These are phyloP conservation scores for Alternaria sp. DNA, from an alignment of 2,329 filamentous ascomycete genomes.

Conservation along the genomic window DNA sequence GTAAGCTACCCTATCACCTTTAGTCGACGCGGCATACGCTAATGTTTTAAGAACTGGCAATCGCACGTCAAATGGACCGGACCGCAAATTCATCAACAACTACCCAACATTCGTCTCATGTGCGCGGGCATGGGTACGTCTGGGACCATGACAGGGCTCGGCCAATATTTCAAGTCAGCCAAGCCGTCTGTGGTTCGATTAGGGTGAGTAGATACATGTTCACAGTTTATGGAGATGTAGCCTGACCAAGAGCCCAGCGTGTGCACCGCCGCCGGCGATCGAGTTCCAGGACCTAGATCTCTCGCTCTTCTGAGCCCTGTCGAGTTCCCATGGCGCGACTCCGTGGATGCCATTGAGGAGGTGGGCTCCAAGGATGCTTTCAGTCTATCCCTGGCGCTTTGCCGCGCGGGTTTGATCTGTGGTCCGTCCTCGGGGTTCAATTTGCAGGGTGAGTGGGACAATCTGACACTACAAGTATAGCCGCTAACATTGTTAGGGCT, in stretches of 20 bases:
- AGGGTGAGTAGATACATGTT: constrained; percentile 8
- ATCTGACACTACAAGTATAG: not conserved
- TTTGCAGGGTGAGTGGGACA: constrained; percentile 52
- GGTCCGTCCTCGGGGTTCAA: constrained; percentile 68
- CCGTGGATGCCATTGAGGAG: constrained; percentile 63
- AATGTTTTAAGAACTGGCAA: constrained; percentile 54
- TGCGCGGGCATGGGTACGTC: constrained; percentile 65
- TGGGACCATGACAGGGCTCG: constrained; percentile 42
- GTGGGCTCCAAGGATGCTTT: constrained; percentile 63
- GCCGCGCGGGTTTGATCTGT: constrained; percentile 63
- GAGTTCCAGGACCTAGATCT: constrained; percentile 64
- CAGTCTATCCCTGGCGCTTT: constrained; percentile 60
- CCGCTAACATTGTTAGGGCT: constrained; percentile 16
- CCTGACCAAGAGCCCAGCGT: constrained; percentile 50
- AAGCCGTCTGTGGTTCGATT: constrained; percentile 26
- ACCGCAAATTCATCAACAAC: constrained; percentile 62
- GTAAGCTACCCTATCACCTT: constrained; percentile 2
- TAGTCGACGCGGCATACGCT: not conserved
- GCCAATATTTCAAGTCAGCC: constrained; percentile 28
- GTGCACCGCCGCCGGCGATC: constrained; percentile 63
- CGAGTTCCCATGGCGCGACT: constrained; percentile 65
- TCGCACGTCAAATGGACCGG: constrained; percentile 66
- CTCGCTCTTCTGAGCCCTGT: constrained; percentile 56
- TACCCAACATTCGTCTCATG: constrained; percentile 63
- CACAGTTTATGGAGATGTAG: not conserved